Evolutionary conservation across 352 stramenopile genomes (phyloP), one percentile per base, ranked within the genome.

Genomic region (Phytophthora foliorum): DNA sequence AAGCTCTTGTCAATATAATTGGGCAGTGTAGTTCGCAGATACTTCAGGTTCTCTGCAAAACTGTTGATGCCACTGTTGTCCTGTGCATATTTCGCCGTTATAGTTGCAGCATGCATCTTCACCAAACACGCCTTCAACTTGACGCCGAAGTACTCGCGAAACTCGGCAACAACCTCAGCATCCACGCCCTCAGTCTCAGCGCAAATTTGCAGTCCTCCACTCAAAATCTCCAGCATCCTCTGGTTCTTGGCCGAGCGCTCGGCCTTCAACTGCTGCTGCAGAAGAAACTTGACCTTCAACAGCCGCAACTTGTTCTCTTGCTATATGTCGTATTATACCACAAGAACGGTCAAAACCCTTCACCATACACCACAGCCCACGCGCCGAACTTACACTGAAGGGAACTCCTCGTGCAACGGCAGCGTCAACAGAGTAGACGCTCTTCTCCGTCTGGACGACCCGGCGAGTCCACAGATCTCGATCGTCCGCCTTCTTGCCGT

Each of bases 201-300:
- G 31, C 75, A 86, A 22, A 55, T 50, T 1, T 45, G 68, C 9
- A 90, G 59, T n/a, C 69, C 84, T n/a, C 78, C 67, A 39, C 81
- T 88, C 10, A 94, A 50, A 34, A 76, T 69, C 44, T 86, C 74
- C 25, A 94, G 55, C 24, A 81, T 52, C 21, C 65, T 69, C 14
- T 62, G 67, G 44, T 88, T 79, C 71, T 81, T 82, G 11, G 56
- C 58, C 0, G 46, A 17, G 0, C 59, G 54, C 14, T 90, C 80
- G 11, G 19, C 59, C 42, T 87, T 90, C n/a, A 84, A 65, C 27
- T 81, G 57, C 38, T 82, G 75, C 39, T 80, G 56, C 11, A 88
- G 64, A 41, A 88, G 54, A 45, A 81, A 90, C 67, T 90, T 88
- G 41, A 63, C 59, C 61, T 92, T 90, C 51, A 81, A 59, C 27